A percentile compares a stretch with the other conserved stretches of the same genome.
These are phyloP conservation scores for Cordyceps fumosorosea DNA, from an alignment of 2,329 filamentous ascomycete genomes.

Conservation along the genomic window DNA sequence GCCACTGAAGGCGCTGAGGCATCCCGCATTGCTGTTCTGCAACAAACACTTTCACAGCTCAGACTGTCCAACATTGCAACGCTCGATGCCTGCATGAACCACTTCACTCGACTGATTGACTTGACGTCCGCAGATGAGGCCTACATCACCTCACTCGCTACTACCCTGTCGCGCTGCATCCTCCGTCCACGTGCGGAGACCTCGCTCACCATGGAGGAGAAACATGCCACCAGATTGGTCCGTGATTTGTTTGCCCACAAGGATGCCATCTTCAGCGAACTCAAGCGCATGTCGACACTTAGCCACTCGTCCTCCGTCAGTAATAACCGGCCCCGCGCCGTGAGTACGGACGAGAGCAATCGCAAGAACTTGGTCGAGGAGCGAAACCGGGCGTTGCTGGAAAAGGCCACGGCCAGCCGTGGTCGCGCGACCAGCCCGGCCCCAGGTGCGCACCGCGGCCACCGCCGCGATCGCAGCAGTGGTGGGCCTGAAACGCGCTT, in stretches of 20 bases:
- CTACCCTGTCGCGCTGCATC: conserved; percentile 73
- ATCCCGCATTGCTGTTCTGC: conserved; percentile 80
- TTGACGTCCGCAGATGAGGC: conserved; percentile 90
- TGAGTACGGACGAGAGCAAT: conserved; percentile 94
- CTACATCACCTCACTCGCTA: conserved; percentile 70
- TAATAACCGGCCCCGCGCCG: conserved; percentile 68
- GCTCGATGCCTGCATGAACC: conserved; percentile 95
- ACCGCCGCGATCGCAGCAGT: conserved; percentile 76
- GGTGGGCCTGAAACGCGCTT: conserved; percentile 72
- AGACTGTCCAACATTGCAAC: conserved; percentile 96
- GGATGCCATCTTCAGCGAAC: conserved; percentile 87
- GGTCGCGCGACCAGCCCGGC: conserved; percentile 70
- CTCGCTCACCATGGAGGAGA: conserved; percentile 90
- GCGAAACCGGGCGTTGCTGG: conserved; percentile 73
- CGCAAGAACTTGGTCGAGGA: conserved; percentile 92
- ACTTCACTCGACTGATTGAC: conserved; percentile 94
- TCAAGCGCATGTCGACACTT: conserved; percentile 80
- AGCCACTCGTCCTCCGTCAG: conserved; percentile 55
- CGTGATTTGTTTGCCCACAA: conserved; percentile 92
- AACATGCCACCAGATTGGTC: conserved; percentile 82
- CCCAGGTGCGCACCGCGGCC: conserved; percentile 44
- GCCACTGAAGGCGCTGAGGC: conserved; percentile 69
- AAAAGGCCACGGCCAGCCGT: conserved; percentile 56
- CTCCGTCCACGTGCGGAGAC: conserved; percentile 82
- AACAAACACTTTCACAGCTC: conserved; percentile 91